Percentiles rank a stretch among this genome's conserved stretches.
These are phyloP conservation scores for Apiospora hydei DNA, from an alignment of 2,329 filamentous ascomycete species.

Conservation along the genomic window DNA sequence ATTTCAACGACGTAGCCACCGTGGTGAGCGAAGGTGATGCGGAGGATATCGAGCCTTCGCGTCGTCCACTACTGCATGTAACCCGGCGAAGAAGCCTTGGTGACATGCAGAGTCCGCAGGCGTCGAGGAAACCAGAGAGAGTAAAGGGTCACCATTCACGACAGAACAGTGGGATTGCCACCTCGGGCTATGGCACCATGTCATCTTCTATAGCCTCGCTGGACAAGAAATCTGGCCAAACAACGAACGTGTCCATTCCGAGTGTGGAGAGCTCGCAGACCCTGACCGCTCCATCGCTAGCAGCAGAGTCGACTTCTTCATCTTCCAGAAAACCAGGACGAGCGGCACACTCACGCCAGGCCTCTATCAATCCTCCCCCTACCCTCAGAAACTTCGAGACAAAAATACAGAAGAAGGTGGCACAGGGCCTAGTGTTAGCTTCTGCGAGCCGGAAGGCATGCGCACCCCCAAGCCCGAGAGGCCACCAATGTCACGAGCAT, in stretches of 20 bases:
- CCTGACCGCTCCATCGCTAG: neutral
- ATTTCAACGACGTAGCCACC: conserved; percentile 48
- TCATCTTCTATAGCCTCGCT: conserved; percentile 20
- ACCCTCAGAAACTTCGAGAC: conserved; percentile 69
- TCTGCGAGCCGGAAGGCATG: conserved; percentile 58
- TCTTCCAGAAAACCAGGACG: conserved; percentile 31
- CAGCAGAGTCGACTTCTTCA: conserved; percentile 15
- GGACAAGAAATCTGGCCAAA: conserved; percentile 11
- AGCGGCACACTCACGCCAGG: conserved; percentile 51
- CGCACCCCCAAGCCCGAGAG: conserved; percentile 41
- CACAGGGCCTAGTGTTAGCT: conserved; percentile 77
- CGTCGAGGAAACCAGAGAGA: conserved; percentile 40
- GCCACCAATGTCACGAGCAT: conserved; percentile 51
- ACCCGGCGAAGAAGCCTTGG: conserved; percentile 50
- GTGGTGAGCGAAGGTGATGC: conserved; percentile 51
- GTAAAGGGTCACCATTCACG: conserved; percentile 30
- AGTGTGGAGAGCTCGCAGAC: conserved; percentile 17
- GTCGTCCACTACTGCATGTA: conserved; percentile 36
- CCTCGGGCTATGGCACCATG: conserved; percentile 38
- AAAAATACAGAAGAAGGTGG: conserved; percentile 69
- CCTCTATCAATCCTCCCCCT: conserved; percentile 69
- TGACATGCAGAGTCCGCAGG: conserved; percentile 44
- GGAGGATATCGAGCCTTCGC: conserved; percentile 44
- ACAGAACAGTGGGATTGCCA: neutral
- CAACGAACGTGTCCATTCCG: neutral